Conservation (phyloP, 352 stramenopile genomes). For the Pythium phragmiticola region DNA sequence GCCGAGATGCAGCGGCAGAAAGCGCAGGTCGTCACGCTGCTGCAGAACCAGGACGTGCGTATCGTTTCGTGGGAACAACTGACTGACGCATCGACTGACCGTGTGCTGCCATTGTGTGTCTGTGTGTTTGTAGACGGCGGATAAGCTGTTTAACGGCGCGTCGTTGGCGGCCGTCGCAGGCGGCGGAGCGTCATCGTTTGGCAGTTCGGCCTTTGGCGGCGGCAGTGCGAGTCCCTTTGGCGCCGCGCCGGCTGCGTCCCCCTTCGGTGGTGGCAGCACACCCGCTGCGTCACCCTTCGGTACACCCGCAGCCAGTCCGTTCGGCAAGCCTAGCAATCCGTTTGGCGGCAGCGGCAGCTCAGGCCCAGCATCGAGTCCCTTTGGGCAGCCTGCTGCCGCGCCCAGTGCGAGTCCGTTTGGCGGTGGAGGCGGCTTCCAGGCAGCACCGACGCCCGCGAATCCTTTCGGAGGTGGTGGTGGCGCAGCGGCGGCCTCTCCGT, state of each 20-base stretch:
- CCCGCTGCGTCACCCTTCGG: constrained; percentile 8
- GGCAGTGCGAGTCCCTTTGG: constrained; percentile 19
- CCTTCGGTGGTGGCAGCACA: constrained; percentile 19
- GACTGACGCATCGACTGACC: not conserved
- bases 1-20: constrained; percentile 52
- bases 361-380: constrained; percentile 3
- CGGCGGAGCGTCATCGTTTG: constrained; percentile 29
- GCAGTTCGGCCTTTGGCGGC: constrained; percentile 30
- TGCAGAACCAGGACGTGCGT: constrained; percentile 40
- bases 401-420: constrained; percentile 7
- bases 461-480: constrained; percentile 13
- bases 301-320: constrained; percentile 29
- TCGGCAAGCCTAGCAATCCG: constrained; percentile 35
- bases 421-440: constrained; percentile 5
- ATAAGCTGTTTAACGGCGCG: constrained; percentile 59
- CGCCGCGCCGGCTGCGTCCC: constrained; percentile 3
- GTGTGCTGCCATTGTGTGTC: not conserved
- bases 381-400: constrained; percentile 8
- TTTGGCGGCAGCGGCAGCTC: constrained; percentile 29
- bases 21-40: constrained; percentile 42
- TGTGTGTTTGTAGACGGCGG: constrained; percentile 29
- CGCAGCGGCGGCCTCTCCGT: constrained; percentile 4
- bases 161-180: constrained; percentile 25
- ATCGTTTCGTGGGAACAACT: not conserved
- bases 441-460: constrained; percentile 2